Percentiles rank a stretch among this genome's conserved stretches.
phyloP scores from a whole-genome alignment of 2,329 filamentous ascomycete genomes.

The Ramularia endophylla region DNA sequence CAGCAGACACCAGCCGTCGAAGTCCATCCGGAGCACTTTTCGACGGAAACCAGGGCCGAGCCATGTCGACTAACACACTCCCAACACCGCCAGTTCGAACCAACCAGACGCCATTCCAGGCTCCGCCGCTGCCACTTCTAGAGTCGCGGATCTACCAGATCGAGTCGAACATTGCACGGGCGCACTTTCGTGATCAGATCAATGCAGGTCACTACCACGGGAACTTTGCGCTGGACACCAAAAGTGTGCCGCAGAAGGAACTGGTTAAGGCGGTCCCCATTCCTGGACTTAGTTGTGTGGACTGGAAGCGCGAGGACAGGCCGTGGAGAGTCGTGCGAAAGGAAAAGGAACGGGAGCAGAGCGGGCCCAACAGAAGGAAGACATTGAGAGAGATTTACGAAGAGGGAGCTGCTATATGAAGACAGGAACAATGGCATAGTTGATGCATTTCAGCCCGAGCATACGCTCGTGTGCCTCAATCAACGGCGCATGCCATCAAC shows the following conservation, averaged over 20 bases:
- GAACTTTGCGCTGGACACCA: slow-evolving; percentile 23
- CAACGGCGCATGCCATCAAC: too few relatives aligned
- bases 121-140: slow-evolving; percentile 10
- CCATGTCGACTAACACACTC: slow-evolving; percentile 15
- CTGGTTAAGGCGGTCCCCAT: slow-evolving; percentile 36
- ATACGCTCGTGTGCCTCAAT: too few relatives aligned
- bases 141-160: slow-evolving; percentile 36
- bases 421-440: too few relatives aligned
- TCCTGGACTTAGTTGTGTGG: slow-evolving; percentile 34
- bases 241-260: slow-evolving; percentile 31
- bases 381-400: slow-evolving; percentile 26
- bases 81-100: slow-evolving; percentile 9
- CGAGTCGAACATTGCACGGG: slow-evolving; percentile 33
- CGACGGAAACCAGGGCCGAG: slow-evolving; percentile 11
- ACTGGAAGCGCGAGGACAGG: slow-evolving; percentile 32
- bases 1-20: neutral
- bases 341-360: slow-evolving; percentile 24
- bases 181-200: slow-evolving; percentile 38
- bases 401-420: slow-evolving; percentile 4
- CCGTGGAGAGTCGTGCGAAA: slow-evolving; percentile 27
- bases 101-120: slow-evolving; percentile 12
- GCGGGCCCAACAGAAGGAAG: slow-evolving; percentile 26
- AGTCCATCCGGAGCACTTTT: slow-evolving; percentile 4
- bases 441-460: too few relatives aligned
- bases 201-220: slow-evolving; percentile 31